Conservation (phyloP, 441 rosid genomes). For the Dalechampia spathulata region DNA sequence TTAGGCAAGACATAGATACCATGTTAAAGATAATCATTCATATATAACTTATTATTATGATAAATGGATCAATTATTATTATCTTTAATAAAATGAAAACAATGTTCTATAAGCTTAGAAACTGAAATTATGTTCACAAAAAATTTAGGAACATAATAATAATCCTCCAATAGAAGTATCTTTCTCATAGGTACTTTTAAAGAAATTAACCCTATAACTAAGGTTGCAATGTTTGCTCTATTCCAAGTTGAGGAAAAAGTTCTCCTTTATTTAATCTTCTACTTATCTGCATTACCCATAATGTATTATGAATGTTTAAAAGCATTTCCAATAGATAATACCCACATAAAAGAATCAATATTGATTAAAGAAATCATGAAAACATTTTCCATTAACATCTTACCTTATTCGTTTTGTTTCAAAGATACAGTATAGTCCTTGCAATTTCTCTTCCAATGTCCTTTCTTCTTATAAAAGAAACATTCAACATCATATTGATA, state of each 20-base stretch:
- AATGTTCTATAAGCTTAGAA: neutral
- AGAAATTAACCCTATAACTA: neutral
- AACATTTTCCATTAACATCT: neutral
- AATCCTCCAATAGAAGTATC: neutral
- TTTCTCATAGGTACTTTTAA: neutral
- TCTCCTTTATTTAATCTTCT: neutral
- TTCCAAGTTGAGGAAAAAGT: neutral
- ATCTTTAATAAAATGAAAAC: neutral
- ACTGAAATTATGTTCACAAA: neutral
- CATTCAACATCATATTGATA: neutral
- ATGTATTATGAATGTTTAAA: neutral
- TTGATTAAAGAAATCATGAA: neutral
- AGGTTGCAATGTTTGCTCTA: neutral
- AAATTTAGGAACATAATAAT: neutral
- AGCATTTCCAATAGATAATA: neutral
- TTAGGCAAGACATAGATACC: neutral
- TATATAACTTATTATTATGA: neutral
- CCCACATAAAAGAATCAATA: neutral
- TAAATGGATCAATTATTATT: neutral
- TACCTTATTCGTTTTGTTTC: neutral
- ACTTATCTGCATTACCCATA: neutral
- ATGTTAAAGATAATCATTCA: too few species aligned
- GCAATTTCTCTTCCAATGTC: neutral
- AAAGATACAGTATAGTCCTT: neutral
- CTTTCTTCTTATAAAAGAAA: neutral